These are phyloP conservation scores for Podila horticola DNA, from an alignment of 192 early-diverging fungal species.

Conservation along the genomic window DNA sequence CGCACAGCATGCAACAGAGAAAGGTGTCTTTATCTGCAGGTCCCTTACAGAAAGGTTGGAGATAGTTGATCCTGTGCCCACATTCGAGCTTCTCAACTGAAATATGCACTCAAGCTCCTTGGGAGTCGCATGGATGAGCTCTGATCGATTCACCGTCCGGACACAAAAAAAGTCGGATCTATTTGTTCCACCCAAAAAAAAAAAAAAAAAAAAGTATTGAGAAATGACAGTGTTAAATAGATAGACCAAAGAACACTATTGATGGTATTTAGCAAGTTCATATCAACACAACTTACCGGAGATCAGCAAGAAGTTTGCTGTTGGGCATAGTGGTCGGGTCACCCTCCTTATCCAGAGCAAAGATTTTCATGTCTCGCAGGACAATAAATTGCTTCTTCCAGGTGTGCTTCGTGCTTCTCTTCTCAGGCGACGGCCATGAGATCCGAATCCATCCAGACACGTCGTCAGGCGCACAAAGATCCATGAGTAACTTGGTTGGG, in stretches of 20 bases:
- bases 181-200: not conserved
- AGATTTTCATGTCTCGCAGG: conserved; percentile 37
- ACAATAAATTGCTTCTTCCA: conserved; percentile 51
- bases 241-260: no score
- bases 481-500: conserved; percentile 48
- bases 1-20: no score
- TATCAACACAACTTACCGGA: conserved; percentile 14
- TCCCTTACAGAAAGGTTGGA: conserved; percentile 35
- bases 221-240: no score
- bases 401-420: conserved; percentile 28
- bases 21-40: not conserved
- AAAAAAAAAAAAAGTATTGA: no score
- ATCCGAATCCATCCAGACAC: conserved; percentile 45
- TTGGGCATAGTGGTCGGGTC: conserved; percentile 20
- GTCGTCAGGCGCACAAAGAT: conserved; percentile 30
- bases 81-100: conserved; percentile 47
- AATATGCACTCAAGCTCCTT: conserved; percentile 50
- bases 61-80: conserved; percentile 21
- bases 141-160: conserved; percentile 42
- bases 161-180: conserved; percentile 53
- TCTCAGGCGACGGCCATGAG: conserved; percentile 38
- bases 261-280: not conserved
- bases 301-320: conserved; percentile 33
- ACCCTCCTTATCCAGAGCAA: conserved; percentile 42
- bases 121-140: conserved; percentile 41